Conservation (phyloP, 768 basidiomycete species). For the Trametes maxima region DNA sequence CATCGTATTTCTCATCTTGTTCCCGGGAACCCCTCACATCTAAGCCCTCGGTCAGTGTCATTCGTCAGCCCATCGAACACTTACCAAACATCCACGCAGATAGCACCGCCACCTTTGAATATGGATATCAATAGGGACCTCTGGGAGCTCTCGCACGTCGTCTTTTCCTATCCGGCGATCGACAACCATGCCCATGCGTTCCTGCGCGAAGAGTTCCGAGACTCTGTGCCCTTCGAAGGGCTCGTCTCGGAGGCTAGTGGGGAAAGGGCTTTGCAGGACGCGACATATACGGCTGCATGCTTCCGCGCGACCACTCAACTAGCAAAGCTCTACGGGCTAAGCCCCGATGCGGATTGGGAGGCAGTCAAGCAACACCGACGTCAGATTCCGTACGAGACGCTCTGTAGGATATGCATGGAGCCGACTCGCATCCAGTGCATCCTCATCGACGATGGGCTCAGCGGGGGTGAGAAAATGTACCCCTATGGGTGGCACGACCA, state of each 20-base stretch:
- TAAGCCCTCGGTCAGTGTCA: too few relatives aligned
- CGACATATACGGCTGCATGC: conserved; percentile 59
- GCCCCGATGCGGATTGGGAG: conserved; percentile 52
- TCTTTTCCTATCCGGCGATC: conserved; percentile 52
- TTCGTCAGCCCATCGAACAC: too few relatives aligned
- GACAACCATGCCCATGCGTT: conserved; percentile 84
- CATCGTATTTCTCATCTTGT: too few relatives aligned
- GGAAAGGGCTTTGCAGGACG: conserved; percentile 50
- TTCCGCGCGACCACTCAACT: conserved; percentile 61
- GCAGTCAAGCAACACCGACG: conserved; percentile 52
- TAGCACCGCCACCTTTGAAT: background rate
- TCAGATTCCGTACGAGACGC: conserved; percentile 50
- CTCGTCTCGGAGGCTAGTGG: conserved; percentile 66
- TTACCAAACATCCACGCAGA: too few relatives aligned
- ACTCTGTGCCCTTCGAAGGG: conserved; percentile 58
- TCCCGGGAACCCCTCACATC: too few relatives aligned
- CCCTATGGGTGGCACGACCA: conserved; percentile 62
- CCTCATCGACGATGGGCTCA: conserved; percentile 75
- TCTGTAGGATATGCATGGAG: conserved; percentile 59
- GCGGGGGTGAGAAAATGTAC: conserved; percentile 48
- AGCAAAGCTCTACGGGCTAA: conserved; percentile 48
- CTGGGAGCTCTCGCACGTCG: conserved; percentile 17
- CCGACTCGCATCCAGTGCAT: conserved; percentile 65
- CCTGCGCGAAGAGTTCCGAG: conserved; percentile 48
- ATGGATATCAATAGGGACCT: conserved; percentile 21